A percentile compares a stretch with the other conserved stretches of the same genome.
Evolutionary conservation across 2,329 filamentous ascomycete genomes (phyloP).

Genomic region (Dactylellina haptotyla): DNA sequence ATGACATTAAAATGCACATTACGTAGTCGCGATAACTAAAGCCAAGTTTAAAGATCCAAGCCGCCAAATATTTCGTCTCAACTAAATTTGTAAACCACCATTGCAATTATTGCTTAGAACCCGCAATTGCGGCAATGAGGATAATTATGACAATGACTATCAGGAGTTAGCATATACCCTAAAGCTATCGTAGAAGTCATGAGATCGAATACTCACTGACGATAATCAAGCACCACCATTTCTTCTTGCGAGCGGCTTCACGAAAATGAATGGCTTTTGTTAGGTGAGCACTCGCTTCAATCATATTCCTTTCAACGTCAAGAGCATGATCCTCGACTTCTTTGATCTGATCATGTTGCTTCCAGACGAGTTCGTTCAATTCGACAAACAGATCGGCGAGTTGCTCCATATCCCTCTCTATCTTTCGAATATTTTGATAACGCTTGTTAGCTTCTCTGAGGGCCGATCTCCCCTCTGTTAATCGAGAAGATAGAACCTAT

Average conservation of each 20-base stretch:
- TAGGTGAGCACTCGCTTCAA: conserved; percentile 76
- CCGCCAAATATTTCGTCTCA: not conserved
- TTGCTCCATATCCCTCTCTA: conserved; percentile 78
- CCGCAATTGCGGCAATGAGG: not conserved
- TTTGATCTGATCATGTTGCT: conserved; percentile 74
- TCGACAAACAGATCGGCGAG: conserved; percentile 77
- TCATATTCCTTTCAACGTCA: conserved; percentile 73
- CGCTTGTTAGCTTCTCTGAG: conserved; percentile 82
- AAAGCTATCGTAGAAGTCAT: not conserved
- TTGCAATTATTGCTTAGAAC: no score
- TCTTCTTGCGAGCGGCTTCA: conserved; percentile 75
- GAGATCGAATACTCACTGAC: conserved; percentile 36
- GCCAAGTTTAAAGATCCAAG: no score
- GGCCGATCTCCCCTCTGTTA: conserved; percentile 69
- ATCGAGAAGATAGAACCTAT: conserved; percentile 11
- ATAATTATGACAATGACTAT: conserved; percentile 24
- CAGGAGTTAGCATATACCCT: no score
- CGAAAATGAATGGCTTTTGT: conserved; percentile 74
- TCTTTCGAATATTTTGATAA: conserved; percentile 83
- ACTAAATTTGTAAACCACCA: no score
- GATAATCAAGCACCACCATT: conserved; percentile 80
- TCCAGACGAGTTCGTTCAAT: conserved; percentile 77
- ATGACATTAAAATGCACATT: no score
- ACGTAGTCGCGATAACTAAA: no score
- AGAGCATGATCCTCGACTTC: conserved; percentile 73